Evolutionary conservation across 768 basidiomycete species (phyloP), one percentile per base, ranked within the genome.

Genomic region (Rhodotorula babjevae): DNA sequence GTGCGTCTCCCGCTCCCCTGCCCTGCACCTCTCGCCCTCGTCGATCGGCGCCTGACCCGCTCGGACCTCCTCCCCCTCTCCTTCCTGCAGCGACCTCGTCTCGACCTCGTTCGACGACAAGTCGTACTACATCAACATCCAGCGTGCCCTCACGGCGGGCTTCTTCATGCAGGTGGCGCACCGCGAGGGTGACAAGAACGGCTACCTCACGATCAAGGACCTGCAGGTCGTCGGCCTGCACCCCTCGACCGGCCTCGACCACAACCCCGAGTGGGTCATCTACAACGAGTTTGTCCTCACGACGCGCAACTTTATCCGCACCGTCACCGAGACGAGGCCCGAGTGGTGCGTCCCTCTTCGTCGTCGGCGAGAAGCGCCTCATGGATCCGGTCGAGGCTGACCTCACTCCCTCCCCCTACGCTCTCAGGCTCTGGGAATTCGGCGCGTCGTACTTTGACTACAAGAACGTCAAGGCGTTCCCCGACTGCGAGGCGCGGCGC

Each of bases 161-260:
- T 99, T 91, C 85, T 99, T 97, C 83, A 97, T 96, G 95, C 95
- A 97, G 80, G 87, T 92, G 21, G 96, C 94, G 14, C 93, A 96
- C 81, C 91, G 91, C 80, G 93, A 94, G 79, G 91, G 92, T 80
- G 93, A 92, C 81, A 87, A 76, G 67, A 81, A 88, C 5, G 86
- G 85, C 66, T 98, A 99, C 79, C 72, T 89, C 73, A 99, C 94
- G 0, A 88, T 96, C 69, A 98, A 97, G 82, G 95, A 99, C 80
- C 90, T 94, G 76, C 94, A 96, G 83, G 90, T 31, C 47, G 91
- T 92, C 12, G 84, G 83, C 3, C 82, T 93, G 27, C 93, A 97
- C 79, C 90, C 93, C 15, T 90, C 89, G 33, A 94, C 91, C 72
- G 92, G 92, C 44, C 82, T 96, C 59, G 90, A 92, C 73, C 87